Conservation (phyloP, 2,329 filamentous ascomycete species). For the Neonectria hederae region DNA sequence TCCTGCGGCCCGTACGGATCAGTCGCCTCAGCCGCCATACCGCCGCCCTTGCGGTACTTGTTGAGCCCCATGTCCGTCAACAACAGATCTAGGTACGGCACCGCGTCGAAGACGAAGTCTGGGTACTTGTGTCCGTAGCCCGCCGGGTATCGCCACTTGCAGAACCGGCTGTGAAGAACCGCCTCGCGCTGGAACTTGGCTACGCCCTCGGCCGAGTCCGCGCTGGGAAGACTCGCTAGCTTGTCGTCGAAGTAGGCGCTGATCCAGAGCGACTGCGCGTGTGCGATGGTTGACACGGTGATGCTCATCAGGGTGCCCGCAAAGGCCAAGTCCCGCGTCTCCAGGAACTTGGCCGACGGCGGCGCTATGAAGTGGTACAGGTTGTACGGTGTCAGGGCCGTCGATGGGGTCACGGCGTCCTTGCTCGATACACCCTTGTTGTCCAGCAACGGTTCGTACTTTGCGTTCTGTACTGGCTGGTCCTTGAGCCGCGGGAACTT, state of each 20-base stretch:
- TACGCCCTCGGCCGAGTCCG: slow-evolving; percentile 46
- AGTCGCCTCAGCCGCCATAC: slow-evolving; percentile 61
- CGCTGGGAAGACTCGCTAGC: slow-evolving; percentile 35
- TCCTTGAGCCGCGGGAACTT: slow-evolving; percentile 62
- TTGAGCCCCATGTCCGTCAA: slow-evolving; percentile 71
- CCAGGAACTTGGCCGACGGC: slow-evolving; percentile 49
- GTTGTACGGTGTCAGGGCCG: slow-evolving; percentile 45
- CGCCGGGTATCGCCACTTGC: slow-evolving; percentile 73
- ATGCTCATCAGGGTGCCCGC: slow-evolving; percentile 56
- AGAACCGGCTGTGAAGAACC: slow-evolving; percentile 73
- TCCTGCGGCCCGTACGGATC: slow-evolving; percentile 68
- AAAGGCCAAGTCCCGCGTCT: slow-evolving; percentile 54
- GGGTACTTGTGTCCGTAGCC: slow-evolving; percentile 71
- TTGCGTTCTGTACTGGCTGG: slow-evolving; percentile 60
- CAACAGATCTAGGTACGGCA: slow-evolving; percentile 78
- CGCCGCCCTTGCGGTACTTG: slow-evolving; percentile 63
- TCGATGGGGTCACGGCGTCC: slow-evolving; percentile 39
- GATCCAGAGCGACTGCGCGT: slow-evolving; percentile 69
- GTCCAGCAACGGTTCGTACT: slow-evolving; percentile 54
- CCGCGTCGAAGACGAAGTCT: slow-evolving; percentile 79
- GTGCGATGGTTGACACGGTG: slow-evolving; percentile 52
- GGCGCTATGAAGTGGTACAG: slow-evolving; percentile 60
- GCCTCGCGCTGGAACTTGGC: slow-evolving; percentile 61
- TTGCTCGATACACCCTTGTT: slow-evolving; percentile 49
- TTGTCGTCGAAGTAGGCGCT: slow-evolving; percentile 66